A percentile compares a stretch with the other conserved stretches of the same genome.
Conservation (phyloP, 345 rosid species). For the Gossypium australe region DNA sequence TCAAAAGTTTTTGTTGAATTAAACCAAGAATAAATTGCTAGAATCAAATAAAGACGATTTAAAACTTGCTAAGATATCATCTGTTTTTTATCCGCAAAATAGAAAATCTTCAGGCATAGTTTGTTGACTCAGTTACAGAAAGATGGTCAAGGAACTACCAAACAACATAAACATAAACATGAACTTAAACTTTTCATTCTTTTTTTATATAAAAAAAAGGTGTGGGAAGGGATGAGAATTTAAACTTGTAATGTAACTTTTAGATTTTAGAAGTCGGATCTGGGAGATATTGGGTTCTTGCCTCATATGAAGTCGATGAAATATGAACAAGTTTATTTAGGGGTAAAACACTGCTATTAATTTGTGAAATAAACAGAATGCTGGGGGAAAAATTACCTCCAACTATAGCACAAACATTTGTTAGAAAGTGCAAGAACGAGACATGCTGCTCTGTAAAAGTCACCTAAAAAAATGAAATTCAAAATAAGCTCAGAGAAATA, state of each 20-base stretch:
- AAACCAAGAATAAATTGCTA: neutral
- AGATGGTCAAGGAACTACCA: neutral
- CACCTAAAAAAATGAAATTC: slow-evolving; percentile 44
- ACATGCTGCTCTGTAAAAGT: slow-evolving; percentile 76
- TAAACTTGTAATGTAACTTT: neutral
- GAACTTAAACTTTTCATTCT: neutral
- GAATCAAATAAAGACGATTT: neutral
- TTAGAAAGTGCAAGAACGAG: slow-evolving; percentile 89
- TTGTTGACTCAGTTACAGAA: neutral
- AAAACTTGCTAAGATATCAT: neutral
- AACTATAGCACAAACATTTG: slow-evolving; percentile 88
- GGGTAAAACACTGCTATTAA: neutral
- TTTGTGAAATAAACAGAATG: neutral
- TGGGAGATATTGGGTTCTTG: neutral
- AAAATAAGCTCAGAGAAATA: neutral
- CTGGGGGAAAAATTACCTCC: slow-evolving; percentile 51
- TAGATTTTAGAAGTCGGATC: neutral
- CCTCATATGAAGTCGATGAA: neutral
- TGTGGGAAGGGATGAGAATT: neutral
- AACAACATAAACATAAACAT: neutral
- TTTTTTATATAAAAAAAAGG: neutral
- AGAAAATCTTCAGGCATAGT: neutral
- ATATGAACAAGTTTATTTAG: neutral
- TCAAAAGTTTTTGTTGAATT: neutral
- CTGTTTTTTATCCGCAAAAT: neutral